Evolutionary conservation across 169 alveolate genomes (phyloP).

Genomic region (Plasmodium inui): DNA sequence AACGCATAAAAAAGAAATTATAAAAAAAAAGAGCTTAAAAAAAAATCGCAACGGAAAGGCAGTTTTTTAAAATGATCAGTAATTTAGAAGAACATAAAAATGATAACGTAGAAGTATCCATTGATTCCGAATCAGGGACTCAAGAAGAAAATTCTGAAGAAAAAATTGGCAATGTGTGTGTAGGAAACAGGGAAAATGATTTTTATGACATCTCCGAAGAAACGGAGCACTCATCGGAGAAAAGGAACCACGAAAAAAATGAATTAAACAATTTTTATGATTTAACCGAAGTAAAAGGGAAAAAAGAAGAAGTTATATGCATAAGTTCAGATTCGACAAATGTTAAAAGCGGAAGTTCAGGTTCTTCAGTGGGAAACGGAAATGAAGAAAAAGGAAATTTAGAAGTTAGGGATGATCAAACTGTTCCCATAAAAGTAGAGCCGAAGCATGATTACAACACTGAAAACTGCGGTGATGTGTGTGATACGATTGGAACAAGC

Average conservation of each 20-base stretch:
- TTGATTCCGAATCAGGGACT: slow-evolving; percentile 4
- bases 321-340: slow-evolving; percentile 24
- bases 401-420: slow-evolving; percentile 15
- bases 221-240: slow-evolving; percentile 1
- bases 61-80: slow-evolving; percentile 19
- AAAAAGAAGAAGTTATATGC: slow-evolving; percentile 39
- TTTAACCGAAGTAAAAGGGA: slow-evolving; percentile 47
- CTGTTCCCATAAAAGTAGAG: neutral
- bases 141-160: slow-evolving; percentile 30
- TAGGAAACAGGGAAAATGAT: neutral
- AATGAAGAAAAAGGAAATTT: slow-evolving; percentile 11
- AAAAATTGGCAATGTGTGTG: neutral
- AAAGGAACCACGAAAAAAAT: neutral
- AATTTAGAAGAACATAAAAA: slow-evolving; percentile 12
- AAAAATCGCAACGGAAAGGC: slow-evolving; percentile 5
- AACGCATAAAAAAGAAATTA: neutral
- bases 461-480: neutral
- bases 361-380: slow-evolving; percentile 8
- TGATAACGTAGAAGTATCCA: slow-evolving; percentile 5
- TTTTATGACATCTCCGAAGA: slow-evolving; percentile 8
- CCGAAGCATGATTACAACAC: neutral
- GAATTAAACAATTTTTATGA: slow-evolving; percentile 34
- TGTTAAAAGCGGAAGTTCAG: neutral
- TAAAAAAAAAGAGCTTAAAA: neutral
- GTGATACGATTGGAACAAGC: neutral